phyloP scores from a whole-genome alignment of 2,329 filamentous ascomycete species.

The Stemphylium lycopersici region DNA sequence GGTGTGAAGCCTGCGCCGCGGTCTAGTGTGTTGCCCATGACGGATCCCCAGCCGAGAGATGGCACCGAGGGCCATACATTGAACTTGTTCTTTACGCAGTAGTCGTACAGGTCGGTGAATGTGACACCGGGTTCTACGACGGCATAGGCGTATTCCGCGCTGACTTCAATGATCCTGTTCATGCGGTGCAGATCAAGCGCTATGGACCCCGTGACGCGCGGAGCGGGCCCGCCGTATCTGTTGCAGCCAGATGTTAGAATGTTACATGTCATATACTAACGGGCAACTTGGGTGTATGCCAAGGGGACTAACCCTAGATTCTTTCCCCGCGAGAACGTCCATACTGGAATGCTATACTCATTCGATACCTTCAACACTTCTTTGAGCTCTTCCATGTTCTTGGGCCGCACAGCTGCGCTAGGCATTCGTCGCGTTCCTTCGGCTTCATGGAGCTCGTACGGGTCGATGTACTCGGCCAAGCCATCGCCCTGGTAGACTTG shows the following conservation, averaged over 20 bases:
- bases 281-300: neutral
- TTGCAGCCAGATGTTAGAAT: neutral
- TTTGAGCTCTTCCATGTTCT: constrained; percentile 29
- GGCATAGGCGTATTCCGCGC: constrained; percentile 52
- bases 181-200: constrained; percentile 49
- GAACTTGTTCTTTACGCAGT: constrained; percentile 39
- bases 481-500: constrained; percentile 49
- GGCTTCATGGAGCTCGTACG: constrained; percentile 54
- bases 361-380: constrained; percentile 31
- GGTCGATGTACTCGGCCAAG: constrained; percentile 55
- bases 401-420: constrained; percentile 52
- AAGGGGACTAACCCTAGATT: constrained; percentile 42
- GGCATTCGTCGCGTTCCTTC: constrained; percentile 50
- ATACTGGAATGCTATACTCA: constrained; percentile 38
- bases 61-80: constrained; percentile 44
- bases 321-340: constrained; percentile 43
- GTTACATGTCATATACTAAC: neutral
- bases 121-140: constrained; percentile 51
- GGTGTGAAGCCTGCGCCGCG: constrained; percentile 52
- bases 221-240: constrained; percentile 41
- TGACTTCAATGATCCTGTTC: constrained; percentile 55
- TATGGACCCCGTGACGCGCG: constrained; percentile 46
- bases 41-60: constrained; percentile 44
- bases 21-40: constrained; percentile 50
- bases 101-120: constrained; percentile 39